These are phyloP conservation scores for Chrysanthemum lavandulifolium DNA, from an alignment of 129 eudicot genomes.

Conservation along the genomic window DNA sequence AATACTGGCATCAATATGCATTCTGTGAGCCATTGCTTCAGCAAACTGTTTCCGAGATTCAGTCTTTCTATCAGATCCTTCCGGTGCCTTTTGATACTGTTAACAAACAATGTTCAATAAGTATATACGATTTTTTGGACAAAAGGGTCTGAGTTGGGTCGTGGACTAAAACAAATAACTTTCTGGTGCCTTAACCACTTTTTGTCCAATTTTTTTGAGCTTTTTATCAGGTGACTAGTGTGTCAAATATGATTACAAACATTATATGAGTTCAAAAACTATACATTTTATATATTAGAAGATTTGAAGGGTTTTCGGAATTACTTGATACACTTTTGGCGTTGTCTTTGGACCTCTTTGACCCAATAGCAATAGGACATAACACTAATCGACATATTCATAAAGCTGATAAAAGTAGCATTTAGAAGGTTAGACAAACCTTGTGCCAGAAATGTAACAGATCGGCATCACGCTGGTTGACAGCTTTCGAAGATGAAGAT, in stretches of 20 bases:
- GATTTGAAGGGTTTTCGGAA: background rate
- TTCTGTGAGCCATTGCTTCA: constrained; percentile 88
- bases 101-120: constrained; percentile 1
- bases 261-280: background rate
- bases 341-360: background rate
- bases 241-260: background rate
- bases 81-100: constrained; percentile 92
- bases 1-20: constrained; percentile 72
- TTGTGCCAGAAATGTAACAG: constrained; percentile 84
- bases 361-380: background rate
- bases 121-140: background rate
- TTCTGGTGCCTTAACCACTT: background rate
- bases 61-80: constrained; percentile 68
- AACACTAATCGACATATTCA: background rate
- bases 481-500: constrained; percentile 59
- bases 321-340: background rate
- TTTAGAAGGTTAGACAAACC: constrained; percentile 37
- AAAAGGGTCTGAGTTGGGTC: background rate
- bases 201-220: background rate
- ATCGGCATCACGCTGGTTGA: constrained; percentile 96
- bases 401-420: background rate
- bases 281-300: background rate
- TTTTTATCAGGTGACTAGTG: background rate
- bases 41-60: constrained; percentile 73
- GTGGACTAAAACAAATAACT: background rate